Evolutionary conservation across 208 protist species (phyloP), one percentile per base, ranked within the genome.

Genomic region (Wallacemonas collosoma): DNA sequence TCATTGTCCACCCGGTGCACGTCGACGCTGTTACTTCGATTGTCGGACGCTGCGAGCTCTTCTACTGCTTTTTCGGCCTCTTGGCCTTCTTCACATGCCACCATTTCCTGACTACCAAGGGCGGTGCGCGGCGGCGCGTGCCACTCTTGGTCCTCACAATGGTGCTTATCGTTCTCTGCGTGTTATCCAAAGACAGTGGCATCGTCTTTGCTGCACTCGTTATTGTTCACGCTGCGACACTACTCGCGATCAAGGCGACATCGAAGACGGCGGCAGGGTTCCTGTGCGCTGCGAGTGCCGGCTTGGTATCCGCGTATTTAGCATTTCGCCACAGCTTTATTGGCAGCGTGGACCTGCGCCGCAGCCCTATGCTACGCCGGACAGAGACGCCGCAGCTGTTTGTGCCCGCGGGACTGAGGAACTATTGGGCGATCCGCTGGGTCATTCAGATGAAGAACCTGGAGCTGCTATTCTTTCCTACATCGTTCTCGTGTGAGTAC

Each of bases 371-470:
- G n/a, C 60, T 95, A 41, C 83, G 92, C 2, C 84, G 86, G 36
- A 83, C 83, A 9, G 92, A 97, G 62, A 97, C 93, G 62, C 94
- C 94, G 50, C 86, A 97, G 72, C 85, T 85, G 51, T 90, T 91
- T 45, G 75, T 86, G 35, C 75, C 78, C 1, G 43, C 62, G 14
- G 75, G 77, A 0, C 56, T 78, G 3, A 77, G 73, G 51, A 55
- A 72, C 67, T 92, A 84, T 83, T 67, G 76, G 36, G 70, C 80
- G 15, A 83, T 90, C 35, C 82, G 78, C 2, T 82, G 76, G 73
- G 67, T 90, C 17, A 81, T 97, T 44, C 88, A 95, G 51, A 77
- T 87, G 38, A 86, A 90, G 71, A 94, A 98, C 79, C n/a, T 89
- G 8, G 77, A 85, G 68, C 84, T 98, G 4, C 83, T 97, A 47